phyloP scores from a whole-genome alignment of 2,329 filamentous ascomycete genomes.

The Trichoderma semiorbis region DNA sequence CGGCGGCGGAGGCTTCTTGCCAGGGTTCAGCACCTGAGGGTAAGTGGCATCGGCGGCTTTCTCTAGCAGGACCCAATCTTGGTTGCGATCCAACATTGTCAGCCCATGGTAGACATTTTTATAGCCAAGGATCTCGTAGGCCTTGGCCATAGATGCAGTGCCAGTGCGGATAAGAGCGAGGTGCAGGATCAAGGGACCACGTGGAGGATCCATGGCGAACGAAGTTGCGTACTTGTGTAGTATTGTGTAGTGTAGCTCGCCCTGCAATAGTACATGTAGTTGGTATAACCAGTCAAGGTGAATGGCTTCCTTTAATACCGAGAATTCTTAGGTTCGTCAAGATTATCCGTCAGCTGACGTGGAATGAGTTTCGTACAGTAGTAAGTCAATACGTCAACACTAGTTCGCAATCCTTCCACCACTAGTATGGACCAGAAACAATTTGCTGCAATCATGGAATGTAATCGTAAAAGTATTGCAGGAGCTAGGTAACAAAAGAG shows the following conservation, averaged over 20 bases:
- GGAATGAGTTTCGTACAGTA: neutral
- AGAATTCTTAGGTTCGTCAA: neutral
- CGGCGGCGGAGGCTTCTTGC: slow-evolving; percentile 25
- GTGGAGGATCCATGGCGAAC: slow-evolving; percentile 15
- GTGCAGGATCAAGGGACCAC: slow-evolving; percentile 30
- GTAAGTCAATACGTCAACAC: neutral
- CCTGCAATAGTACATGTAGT: neutral
- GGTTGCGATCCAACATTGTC: slow-evolving; percentile 23
- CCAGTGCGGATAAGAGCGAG: slow-evolving; percentile 34
- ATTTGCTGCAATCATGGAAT: neutral
- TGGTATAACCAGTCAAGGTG: neutral
- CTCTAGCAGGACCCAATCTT: slow-evolving; percentile 27
- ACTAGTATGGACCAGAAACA: neutral
- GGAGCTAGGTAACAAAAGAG: neutral
- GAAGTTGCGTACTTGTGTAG: neutral
- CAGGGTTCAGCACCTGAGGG: neutral
- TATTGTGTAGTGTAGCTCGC: neutral
- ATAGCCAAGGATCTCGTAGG: slow-evolving; percentile 33
- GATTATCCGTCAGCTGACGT: neutral
- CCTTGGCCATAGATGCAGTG: slow-evolving; percentile 33
- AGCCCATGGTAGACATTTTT: slow-evolving; percentile 32
- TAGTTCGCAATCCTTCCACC: neutral
- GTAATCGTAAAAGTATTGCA: neutral
- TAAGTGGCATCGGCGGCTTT: slow-evolving; percentile 32
- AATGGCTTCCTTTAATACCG: neutral